Percentiles rank a stretch among this genome's conserved stretches.
Evolutionary conservation across 208 protist species (phyloP).

Genomic region (Trypanosoma rangeli): DNA sequence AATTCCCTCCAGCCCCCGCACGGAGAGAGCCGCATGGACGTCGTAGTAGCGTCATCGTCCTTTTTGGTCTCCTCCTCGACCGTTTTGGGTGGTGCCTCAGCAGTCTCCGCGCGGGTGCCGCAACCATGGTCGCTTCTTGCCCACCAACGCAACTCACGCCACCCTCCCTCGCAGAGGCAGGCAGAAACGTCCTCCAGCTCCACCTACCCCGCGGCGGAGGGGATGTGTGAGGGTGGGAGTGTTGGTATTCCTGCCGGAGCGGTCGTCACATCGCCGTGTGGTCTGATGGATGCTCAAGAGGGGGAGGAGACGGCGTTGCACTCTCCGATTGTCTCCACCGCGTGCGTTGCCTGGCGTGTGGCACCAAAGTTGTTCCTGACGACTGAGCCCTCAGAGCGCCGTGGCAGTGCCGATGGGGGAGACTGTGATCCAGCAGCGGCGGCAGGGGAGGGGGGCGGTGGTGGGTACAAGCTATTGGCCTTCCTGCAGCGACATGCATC

Average conservation of each 20-base stretch:
- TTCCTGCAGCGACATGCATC: neutral
- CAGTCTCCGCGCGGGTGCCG: neutral
- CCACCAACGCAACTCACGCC: conserved; percentile 4
- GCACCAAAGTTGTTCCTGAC: neutral
- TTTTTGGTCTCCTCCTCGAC: neutral
- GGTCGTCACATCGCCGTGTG: neutral
- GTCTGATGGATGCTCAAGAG: neutral
- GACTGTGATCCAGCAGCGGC: neutral
- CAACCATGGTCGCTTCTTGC: conserved; percentile 17
- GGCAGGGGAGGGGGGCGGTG: neutral
- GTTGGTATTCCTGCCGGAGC: neutral
- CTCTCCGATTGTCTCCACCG: conserved; percentile 12
- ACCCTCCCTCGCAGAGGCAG: neutral
- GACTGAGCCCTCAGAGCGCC: neutral
- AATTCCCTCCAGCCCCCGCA: neutral
- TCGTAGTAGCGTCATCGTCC: neutral
- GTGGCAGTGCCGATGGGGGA: neutral
- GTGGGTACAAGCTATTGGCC: neutral
- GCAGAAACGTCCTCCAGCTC: no score
- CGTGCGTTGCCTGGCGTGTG: neutral
- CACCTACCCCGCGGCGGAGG: neutral
- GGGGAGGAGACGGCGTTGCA: neutral
- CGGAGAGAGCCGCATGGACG: neutral
- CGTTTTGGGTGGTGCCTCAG: neutral
- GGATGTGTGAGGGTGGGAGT: neutral